Evolutionary conservation across 2,329 filamentous ascomycete species (phyloP).

Genomic region (Verticillium klebahnii): DNA sequence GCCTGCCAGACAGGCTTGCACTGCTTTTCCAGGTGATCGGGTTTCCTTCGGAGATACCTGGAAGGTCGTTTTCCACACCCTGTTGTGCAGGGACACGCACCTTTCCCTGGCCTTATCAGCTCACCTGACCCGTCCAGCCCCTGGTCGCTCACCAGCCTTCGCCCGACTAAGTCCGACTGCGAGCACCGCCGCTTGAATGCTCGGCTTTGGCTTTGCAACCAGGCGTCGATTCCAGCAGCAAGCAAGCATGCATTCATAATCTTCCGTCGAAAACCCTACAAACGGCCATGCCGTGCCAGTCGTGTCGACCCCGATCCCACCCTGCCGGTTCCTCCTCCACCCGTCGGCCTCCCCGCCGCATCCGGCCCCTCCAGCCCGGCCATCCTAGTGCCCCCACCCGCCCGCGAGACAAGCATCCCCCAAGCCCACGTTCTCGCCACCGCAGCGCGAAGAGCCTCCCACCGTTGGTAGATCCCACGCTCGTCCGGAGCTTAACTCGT

Average conservation of each 20-base stretch:
- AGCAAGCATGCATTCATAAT: neutral
- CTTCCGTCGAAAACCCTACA: neutral
- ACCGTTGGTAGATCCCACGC: neutral
- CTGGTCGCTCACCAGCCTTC: neutral
- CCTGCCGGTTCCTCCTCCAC: neutral
- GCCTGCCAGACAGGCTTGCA: neutral
- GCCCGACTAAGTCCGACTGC: neutral
- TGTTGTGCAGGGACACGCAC: neutral
- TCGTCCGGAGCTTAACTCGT: neutral
- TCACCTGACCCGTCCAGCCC: neutral
- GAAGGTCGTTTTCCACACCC: neutral
- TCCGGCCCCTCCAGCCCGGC: neutral
- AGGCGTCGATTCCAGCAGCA: neutral
- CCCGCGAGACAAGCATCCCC: slow-evolving; percentile 5
- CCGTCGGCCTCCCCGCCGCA: neutral
- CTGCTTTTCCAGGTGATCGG: neutral
- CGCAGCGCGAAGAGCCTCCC: neutral
- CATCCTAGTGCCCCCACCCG: neutral
- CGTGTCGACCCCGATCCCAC: neutral
- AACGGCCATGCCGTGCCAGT: neutral
- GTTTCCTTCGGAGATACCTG: neutral
- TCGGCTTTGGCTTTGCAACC: neutral
- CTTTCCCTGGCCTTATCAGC: neutral
- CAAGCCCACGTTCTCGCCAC: slow-evolving; percentile 8
- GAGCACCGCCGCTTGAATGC: neutral